Conservation (phyloP, 192 early-diverging fungal genomes). For the Backusella mclennaniae region DNA sequence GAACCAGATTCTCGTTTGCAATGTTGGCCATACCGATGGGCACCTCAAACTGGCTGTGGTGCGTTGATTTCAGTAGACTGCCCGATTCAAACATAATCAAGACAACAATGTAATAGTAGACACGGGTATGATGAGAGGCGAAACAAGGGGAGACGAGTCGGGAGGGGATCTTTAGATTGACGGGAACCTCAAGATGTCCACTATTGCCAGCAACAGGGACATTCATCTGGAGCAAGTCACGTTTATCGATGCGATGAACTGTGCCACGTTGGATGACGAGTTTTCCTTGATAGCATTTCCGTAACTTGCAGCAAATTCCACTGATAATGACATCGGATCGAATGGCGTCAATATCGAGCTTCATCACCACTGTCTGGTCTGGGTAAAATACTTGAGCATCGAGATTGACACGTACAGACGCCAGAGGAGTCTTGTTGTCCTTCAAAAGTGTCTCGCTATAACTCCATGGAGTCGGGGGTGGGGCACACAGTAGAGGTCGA, state of each 20-base stretch:
- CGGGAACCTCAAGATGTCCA: neutral
- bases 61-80: constrained; percentile 22
- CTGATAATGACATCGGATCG: constrained; percentile 7
- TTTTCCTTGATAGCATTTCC: constrained; percentile 30
- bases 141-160: constrained; percentile 29
- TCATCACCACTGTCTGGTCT: constrained; percentile 9
- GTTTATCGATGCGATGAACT: constrained; percentile 16
- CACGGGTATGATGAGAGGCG: constrained; percentile 22
- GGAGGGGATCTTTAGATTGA: constrained; percentile 23
- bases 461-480: constrained; percentile 20
- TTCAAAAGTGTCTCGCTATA: constrained; percentile 27
- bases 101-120: constrained; percentile 26
- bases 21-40: constrained; percentile 25
- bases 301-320: constrained; percentile 9
- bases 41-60: constrained; percentile 14
- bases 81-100: constrained; percentile 19
- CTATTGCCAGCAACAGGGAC: neutral
- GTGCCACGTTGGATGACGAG: constrained; percentile 18
- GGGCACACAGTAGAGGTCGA: constrained; percentile 35
- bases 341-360: neutral
- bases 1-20: constrained; percentile 17
- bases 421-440: constrained; percentile 17
- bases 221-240: neutral
- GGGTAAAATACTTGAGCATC: constrained; percentile 26
- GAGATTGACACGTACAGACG: constrained; percentile 16